Base-by-base conservation (phyloP, 106 monocot species). In the Dioscorea dumetorum region DNA sequence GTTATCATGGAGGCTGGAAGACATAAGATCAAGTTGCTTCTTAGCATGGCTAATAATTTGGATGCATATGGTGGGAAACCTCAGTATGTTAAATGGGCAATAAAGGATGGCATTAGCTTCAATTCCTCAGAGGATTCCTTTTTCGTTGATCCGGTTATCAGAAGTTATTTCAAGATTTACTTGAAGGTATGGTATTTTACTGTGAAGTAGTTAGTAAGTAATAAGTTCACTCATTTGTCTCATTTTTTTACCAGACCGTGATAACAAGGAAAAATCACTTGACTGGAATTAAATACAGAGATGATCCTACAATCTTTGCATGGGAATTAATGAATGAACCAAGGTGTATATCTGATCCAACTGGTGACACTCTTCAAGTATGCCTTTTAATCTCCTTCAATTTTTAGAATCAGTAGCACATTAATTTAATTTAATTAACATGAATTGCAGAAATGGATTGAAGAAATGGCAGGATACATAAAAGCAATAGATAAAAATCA, bases 301-400 rank as follows among this genome's bases (percentile, higher is more conserved):
- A 97, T 70, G 95, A 97, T 81, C 95, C 95, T 20, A 86, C 91
- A 7, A 91, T 97, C 51, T 86, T 97, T 63, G 95, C 85, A 5
- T 97, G 95, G 95, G 95, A 97, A 70, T 66, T 97, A 78, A 97
- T 97, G 77, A 97, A 97, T 67, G 95, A 97, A 68, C 95, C 95
- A 5, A 69, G 73, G 8, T 97, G 95, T 72, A 17, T 21, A 10
- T 84, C 91, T 20, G 95, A 97, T 78, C 67, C 78, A 69, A 78
- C 91, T 24, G 95, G 95, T 34, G 78, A 89, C 75, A 89, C 82
- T 64, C 84, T 97, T 41, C 95, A 97, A 63, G 95, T 89, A 63
- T 41, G 41, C 41, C 41, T 41, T 41, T 10, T 41, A 41, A 41
- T 41, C 6, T 41, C 41, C 41, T 41, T 10, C 41, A 41, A 41